Percentiles rank a stretch among this genome's conserved stretches.
Evolutionary conservation across 345 rosid species (phyloP).

Genomic region (Populus deltoides): DNA sequence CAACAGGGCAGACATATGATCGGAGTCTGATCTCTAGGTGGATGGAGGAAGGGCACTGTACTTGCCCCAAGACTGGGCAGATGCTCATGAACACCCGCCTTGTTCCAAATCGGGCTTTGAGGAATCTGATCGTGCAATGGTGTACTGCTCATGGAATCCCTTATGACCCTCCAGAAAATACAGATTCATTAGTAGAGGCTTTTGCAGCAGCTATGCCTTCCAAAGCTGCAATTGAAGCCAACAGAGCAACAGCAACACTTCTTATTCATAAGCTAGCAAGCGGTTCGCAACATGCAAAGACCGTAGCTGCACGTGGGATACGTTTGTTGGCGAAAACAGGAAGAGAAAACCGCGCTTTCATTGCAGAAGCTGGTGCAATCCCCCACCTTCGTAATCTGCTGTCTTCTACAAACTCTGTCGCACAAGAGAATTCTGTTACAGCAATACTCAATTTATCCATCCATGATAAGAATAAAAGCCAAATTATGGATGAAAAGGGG

Average conservation of each 20-base stretch:
- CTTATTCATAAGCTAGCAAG: constrained; percentile 63
- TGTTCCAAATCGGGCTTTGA: constrained; percentile 79
- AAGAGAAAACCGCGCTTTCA: constrained; percentile 76
- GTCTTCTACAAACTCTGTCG: too few relatives aligned
- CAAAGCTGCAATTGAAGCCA: constrained; percentile 75
- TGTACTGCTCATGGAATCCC: constrained; percentile 69
- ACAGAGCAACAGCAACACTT: constrained; percentile 64
- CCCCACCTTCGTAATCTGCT: too few relatives aligned
- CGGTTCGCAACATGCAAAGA: constrained; percentile 62
- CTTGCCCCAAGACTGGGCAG: constrained; percentile 88
- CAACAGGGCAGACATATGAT: constrained; percentile 90
- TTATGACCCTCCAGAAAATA: constrained; percentile 48
- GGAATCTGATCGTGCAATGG: constrained; percentile 65
- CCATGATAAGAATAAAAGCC: constrained; percentile 77
- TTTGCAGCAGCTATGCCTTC: constrained; percentile 60
- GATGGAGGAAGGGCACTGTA: constrained; percentile 87
- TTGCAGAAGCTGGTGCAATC: constrained; percentile 82
- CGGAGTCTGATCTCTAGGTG: constrained; percentile 81
- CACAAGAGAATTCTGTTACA: too few relatives aligned
- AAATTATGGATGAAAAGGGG: constrained; percentile 73
- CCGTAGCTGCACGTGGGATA: constrained; percentile 74
- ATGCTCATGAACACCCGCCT: constrained; percentile 59
- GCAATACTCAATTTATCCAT: constrained; percentile 37
- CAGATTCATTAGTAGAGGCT: constrained; percentile 49
- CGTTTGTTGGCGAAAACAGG: constrained; percentile 86